These are phyloP conservation scores for Apiotrichum mycotoxinovorans DNA, from an alignment of 1,284 basidiomycete genomes.

Conservation along the genomic window DNA sequence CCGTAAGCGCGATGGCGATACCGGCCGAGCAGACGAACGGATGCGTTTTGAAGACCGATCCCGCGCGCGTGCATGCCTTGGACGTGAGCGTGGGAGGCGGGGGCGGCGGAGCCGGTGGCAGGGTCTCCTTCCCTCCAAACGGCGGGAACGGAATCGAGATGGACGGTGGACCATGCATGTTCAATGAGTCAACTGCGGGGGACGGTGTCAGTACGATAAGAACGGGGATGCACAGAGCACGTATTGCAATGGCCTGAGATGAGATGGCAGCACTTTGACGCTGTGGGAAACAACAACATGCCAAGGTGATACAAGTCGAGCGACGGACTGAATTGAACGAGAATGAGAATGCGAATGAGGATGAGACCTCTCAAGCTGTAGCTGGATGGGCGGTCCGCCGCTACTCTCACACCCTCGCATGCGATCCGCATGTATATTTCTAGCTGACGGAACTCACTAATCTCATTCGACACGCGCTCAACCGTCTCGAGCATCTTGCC, in stretches of 20 bases:
- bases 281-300: too few species aligned
- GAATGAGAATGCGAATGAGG: too few species aligned
- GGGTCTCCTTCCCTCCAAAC: conserved; percentile 34
- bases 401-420: background rate
- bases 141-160: conserved; percentile 49
- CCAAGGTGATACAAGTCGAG: too few species aligned
- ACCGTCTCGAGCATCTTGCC: conserved; percentile 45
- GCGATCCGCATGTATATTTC: too few species aligned
- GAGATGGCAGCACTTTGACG: too few species aligned
- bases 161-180: conserved; percentile 43
- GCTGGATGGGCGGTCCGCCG: too few species aligned
- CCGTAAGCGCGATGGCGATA: conserved; percentile 25
- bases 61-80: conserved; percentile 15
- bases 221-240: background rate
- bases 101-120: conserved; percentile 32
- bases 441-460: conserved; percentile 33
- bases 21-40: conserved; percentile 28
- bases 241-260: background rate
- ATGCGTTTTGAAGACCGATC: conserved; percentile 15
- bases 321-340: too few species aligned
- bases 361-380: too few species aligned
- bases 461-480: conserved; percentile 43
- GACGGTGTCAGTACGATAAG: background rate
- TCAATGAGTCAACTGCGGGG: conserved; percentile 44
- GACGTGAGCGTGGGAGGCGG: conserved; percentile 16